Evolutionary conservation across 805 yeast species (phyloP), one percentile per base, ranked within the genome.

Genomic region (Lachancea waltii): DNA sequence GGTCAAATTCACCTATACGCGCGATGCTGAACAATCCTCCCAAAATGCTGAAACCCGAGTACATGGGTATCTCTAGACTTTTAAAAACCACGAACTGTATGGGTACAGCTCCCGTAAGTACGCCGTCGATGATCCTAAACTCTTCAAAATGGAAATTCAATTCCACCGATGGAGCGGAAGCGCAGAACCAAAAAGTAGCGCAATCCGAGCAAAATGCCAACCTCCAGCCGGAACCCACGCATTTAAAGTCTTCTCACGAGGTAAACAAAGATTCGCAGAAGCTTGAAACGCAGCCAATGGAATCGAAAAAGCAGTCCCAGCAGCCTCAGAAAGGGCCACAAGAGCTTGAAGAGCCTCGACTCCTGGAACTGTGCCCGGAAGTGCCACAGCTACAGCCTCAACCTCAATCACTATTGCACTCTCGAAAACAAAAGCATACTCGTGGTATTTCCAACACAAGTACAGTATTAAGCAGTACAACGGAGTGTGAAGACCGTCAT

Each of bases 41-140:
- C 11, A 51, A 51, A 38, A 56, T 57, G 61, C 40, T 56, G 3
- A 57, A 52, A 36, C 52, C 53, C 2, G 62, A 56, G 34, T 56
- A 50, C 38, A 40, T 53, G 19, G 29, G 41, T 14, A 17, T 31
- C 10, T 26, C 41, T n/a, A 17, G 23, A n/a, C 30, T 37, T 14
- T 28, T 35, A 14, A 29, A 29, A 22, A 35, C 8, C 27, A 28
- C 20, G 17, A 35, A 17, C 19, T 21, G 38, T 21, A 29, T 25
- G 18, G 10, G 26, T 10, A 22, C 9, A 17, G 13, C 31, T 10
- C 32, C 31, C 22, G 27, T 21, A 11, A 13, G 37, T 14, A 30
- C 47, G 7, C 41, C 47, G 13, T 58, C 60, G 7, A 38, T 56
- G 27, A 36, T 56, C 18, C 46, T 57, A n/a, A 46, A 31, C 7